A percentile compares a stretch with the other conserved stretches of the same genome.
These are phyloP conservation scores for Aspergillus candidus DNA, from an alignment of 2,329 filamentous ascomycete species.

Conservation along the genomic window DNA sequence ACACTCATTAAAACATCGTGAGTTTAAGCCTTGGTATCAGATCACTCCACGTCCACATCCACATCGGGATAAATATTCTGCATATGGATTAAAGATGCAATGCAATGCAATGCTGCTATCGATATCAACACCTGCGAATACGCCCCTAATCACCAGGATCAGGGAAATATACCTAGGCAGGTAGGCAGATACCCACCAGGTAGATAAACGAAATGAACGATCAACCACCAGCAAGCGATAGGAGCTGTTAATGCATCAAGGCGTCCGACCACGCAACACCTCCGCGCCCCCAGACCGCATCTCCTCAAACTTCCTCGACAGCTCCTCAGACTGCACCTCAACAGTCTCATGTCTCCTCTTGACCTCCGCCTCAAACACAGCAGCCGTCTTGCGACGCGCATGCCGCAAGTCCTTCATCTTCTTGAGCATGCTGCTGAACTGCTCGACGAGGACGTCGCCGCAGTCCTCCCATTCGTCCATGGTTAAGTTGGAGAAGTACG, in stretches of 20 bases:
- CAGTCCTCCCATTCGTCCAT: constrained; percentile 57
- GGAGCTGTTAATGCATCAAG: too few species aligned
- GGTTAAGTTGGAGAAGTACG: constrained; percentile 48
- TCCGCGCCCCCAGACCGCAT: constrained; percentile 52
- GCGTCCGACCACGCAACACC: constrained; percentile 42
- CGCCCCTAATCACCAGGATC: constrained; percentile 1
- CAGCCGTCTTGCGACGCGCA: constrained; percentile 49
- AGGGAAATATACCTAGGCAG: neutral
- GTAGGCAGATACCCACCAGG: neutral
- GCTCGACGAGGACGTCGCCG: constrained; percentile 55
- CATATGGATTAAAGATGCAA: too few species aligned
- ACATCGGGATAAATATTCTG: too few species aligned
- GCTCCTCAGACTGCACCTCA: constrained; percentile 42
- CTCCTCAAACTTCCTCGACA: constrained; percentile 45
- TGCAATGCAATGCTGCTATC: too few species aligned
- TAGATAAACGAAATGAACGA: neutral
- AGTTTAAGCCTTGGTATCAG: too few species aligned
- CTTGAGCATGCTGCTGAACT: constrained; percentile 47
- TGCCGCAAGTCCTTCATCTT: constrained; percentile 49
- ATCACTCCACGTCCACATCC: too few species aligned
- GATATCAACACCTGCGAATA: too few species aligned
- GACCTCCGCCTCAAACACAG: constrained; percentile 51
- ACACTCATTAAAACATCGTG: too few species aligned
- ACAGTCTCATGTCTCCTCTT: constrained; percentile 48
- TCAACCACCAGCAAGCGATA: too few species aligned